Evolutionary conservation across 768 basidiomycete species (phyloP), one percentile per base, ranked within the genome.

Genomic region (Coprinopsis sp.): DNA sequence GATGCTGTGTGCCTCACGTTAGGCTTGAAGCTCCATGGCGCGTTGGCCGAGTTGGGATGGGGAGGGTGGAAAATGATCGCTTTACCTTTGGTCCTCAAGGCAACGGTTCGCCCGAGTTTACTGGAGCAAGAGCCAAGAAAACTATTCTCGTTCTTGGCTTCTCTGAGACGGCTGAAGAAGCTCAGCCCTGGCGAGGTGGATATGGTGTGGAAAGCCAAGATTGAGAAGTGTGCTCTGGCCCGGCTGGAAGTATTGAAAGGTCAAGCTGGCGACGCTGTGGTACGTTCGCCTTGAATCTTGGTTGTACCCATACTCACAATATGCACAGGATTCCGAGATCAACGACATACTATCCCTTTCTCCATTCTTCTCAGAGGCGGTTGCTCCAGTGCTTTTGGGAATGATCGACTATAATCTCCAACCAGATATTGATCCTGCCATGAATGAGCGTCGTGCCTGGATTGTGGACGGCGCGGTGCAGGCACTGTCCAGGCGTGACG

Each of bases 11-110:
- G 33, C 44, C 12, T 33, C 44, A 37, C 46, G 6, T 79, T 86
- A 49, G 78, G 75, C 1, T 51, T 81, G 2, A 71, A 73, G 24
- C 63, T 91, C 4, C 73, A 79, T 23, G 81, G 82, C 0, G 67
- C 75, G 4, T 73, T 91, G 6, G 73, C 81, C 2, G 81, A 84
- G 38, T 63, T 82, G 4, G 71, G 70, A 0, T 91, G 87, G 85
- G 78, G 79, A 16, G 89, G 87, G 2, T 91, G 87, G 87, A 87
- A 81, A 58, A 67, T 79, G 25, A 61, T 89, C 8, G 84, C 76
- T 12, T 58, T 83, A 2, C 83, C 87, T 1, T 62, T 72, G 11
- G 57, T 88, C n/a, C 54, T 80, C 12, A 78, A 77, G 53, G 65
- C 68, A 24, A 77, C 76, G 5, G 40, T 61, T 8, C 60, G 57